Percentiles rank a stretch among this genome's conserved stretches.
phyloP scores from a whole-genome alignment of 495 filamentous ascomycete species.

The Cercophora samala region DNA sequence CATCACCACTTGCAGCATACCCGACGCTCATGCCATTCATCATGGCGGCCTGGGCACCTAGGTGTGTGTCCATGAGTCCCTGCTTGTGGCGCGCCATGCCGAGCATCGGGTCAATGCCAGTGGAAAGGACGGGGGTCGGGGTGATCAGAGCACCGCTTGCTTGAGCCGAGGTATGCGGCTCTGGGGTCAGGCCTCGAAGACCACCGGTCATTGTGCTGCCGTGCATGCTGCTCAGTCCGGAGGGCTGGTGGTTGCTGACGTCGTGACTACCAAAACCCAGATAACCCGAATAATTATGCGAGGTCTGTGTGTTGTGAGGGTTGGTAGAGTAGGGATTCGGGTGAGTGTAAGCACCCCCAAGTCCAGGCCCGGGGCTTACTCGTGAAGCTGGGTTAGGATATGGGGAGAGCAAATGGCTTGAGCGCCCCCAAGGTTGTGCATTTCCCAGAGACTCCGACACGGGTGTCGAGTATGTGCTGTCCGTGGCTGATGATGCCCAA shows the following conservation, averaged over 20 bases:
- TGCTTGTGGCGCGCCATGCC: constrained; percentile 31
- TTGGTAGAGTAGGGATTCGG: background rate
- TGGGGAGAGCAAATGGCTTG: constrained; percentile 22
- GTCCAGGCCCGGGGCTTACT: constrained; percentile 24
- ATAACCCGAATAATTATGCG: background rate
- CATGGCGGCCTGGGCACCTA: constrained; percentile 18
- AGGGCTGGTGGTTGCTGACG: background rate
- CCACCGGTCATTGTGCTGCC: constrained; percentile 33
- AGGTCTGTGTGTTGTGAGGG: background rate
- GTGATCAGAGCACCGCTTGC: constrained; percentile 39
- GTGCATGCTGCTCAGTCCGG: constrained; percentile 20
- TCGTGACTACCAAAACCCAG: background rate
- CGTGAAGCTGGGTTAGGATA: constrained; percentile 27
- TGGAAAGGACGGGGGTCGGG: constrained; percentile 25
- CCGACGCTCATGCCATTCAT: constrained; percentile 18
- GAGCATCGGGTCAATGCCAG: constrained; percentile 25
- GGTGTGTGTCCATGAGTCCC: constrained; percentile 19
- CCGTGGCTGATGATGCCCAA: constrained; percentile 47
- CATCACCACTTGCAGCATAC: constrained; percentile 7
- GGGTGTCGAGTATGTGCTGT: constrained; percentile 49
- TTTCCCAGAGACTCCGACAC: constrained; percentile 36
- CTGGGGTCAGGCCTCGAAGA: constrained; percentile 41
- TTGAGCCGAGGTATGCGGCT: constrained; percentile 42
- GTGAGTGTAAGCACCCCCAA: constrained; percentile 11
- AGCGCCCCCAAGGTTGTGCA: constrained; percentile 12